phyloP scores from a whole-genome alignment of 176 grass and related monocot genomes.

The Triticum monococcum region DNA sequence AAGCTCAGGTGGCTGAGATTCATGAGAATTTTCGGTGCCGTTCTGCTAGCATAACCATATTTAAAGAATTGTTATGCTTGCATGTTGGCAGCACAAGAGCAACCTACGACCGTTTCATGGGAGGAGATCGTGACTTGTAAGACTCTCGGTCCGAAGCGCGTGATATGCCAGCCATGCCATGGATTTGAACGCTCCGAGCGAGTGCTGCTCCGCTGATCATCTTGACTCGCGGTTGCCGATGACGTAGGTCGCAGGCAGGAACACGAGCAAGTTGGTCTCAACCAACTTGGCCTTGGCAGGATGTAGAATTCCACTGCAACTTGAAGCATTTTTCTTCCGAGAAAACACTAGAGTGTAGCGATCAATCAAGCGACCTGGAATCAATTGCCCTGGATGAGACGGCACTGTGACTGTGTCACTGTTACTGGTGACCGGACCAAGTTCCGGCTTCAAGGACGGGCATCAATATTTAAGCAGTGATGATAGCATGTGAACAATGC shows the following conservation, averaged over 20 bases:
- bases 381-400: neutral
- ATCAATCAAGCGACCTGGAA: neutral
- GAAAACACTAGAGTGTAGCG: constrained; percentile 2
- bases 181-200: neutral
- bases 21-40: no score
- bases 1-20: no score
- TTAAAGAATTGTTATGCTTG: neutral
- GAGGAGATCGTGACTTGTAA: constrained; percentile 28
- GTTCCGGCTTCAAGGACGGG: no score
- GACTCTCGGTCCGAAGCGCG: neutral
- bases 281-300: neutral
- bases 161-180: neutral
- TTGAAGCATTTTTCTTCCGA: neutral
- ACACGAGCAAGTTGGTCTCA: neutral
- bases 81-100: neutral
- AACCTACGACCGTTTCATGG: constrained; percentile 7
- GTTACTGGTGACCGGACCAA: neutral
- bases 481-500: no score
- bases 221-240: neutral
- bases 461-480: no score
- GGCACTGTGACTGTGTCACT: constrained; percentile 7
- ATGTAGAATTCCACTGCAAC: neutral
- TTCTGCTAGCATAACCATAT: no score
- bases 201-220: constrained; percentile 5
- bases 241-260: neutral